These are phyloP conservation scores for Jaminaea rosea DNA, from an alignment of 1,284 basidiomycete genomes.

Conservation along the genomic window DNA sequence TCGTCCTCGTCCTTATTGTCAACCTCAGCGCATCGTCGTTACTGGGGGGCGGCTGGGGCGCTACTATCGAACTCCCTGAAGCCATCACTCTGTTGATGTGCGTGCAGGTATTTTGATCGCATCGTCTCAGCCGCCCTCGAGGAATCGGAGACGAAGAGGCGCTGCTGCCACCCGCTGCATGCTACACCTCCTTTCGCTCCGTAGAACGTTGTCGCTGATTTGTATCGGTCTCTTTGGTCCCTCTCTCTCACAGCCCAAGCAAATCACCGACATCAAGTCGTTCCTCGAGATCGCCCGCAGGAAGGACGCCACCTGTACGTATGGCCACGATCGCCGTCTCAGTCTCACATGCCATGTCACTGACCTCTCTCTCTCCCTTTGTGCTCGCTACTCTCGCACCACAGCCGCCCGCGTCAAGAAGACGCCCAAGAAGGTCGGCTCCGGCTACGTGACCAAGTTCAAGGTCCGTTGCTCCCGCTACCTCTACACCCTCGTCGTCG, in stretches of 20 bases:
- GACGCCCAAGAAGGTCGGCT: slow-evolving; percentile 67
- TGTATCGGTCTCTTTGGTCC: too few relatives aligned
- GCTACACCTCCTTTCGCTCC: too few relatives aligned
- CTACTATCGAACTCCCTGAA: too few relatives aligned
- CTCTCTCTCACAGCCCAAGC: slow-evolving; percentile 83
- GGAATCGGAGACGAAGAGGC: too few relatives aligned
- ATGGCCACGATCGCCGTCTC: background rate
- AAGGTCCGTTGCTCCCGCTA: slow-evolving; percentile 96
- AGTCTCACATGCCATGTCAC: background rate
- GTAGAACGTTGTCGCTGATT: too few relatives aligned
- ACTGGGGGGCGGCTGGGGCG: too few relatives aligned
- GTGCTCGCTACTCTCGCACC: background rate
- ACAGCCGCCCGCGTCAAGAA: slow-evolving; percentile 94
- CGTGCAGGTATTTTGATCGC: too few relatives aligned
- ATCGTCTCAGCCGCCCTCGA: too few relatives aligned
- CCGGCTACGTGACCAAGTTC: slow-evolving; percentile 76
- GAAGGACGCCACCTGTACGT: slow-evolving; percentile 56
- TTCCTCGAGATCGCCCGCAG: slow-evolving; percentile 92
- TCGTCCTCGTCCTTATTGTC: too few relatives aligned
- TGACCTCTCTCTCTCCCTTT: background rate
- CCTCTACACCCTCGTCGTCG: slow-evolving; percentile 91
- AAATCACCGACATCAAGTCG: slow-evolving; percentile 96
- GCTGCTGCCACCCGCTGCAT: too few relatives aligned
- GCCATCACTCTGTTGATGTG: too few relatives aligned
- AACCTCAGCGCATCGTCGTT: too few relatives aligned